Evolutionary conservation across 2,329 filamentous ascomycete genomes (phyloP).

Genomic region (Exutisphaerella laricina): DNA sequence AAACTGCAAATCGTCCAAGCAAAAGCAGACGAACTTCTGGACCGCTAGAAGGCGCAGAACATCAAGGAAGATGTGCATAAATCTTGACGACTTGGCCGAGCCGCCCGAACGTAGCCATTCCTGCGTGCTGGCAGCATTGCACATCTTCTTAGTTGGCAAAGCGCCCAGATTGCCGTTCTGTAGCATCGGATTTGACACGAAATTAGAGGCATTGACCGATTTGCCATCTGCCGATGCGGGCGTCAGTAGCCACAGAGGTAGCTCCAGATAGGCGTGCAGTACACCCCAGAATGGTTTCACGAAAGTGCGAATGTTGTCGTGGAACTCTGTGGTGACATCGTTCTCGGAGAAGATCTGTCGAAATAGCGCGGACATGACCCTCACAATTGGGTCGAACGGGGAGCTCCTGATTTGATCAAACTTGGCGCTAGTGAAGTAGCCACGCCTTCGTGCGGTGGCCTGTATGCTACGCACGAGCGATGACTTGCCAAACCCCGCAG

Average conservation of each 20-base stretch:
- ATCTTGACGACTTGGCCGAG: constrained; percentile 55
- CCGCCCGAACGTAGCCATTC: constrained; percentile 45
- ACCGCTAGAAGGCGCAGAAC: constrained; percentile 74
- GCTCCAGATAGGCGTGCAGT: constrained; percentile 53
- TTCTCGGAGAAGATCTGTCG: constrained; percentile 61
- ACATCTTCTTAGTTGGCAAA: constrained; percentile 23
- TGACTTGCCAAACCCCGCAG: constrained; percentile 56
- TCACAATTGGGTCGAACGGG: constrained; percentile 57
- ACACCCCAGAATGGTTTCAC: constrained; percentile 54
- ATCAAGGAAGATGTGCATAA: constrained; percentile 85
- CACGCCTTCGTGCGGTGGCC: constrained; percentile 50
- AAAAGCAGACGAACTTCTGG: constrained; percentile 83
- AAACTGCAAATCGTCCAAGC: constrained; percentile 83
- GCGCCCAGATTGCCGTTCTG: constrained; percentile 12
- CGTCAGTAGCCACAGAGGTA: constrained; percentile 59
- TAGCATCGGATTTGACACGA: constrained; percentile 5
- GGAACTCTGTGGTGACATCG: constrained; percentile 57
- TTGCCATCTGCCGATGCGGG: constrained; percentile 24
- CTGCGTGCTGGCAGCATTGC: constrained; percentile 34
- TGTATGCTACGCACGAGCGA: constrained; percentile 56
- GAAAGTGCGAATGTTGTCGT: constrained; percentile 52
- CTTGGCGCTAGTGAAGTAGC: constrained; percentile 56
- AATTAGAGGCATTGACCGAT: constrained; percentile 1
- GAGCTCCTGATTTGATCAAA: constrained; percentile 55
- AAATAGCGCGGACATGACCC: constrained; percentile 56